These are phyloP conservation scores for Darksidea phi DNA, from an alignment of 495 filamentous ascomycete species.

Conservation along the genomic window DNA sequence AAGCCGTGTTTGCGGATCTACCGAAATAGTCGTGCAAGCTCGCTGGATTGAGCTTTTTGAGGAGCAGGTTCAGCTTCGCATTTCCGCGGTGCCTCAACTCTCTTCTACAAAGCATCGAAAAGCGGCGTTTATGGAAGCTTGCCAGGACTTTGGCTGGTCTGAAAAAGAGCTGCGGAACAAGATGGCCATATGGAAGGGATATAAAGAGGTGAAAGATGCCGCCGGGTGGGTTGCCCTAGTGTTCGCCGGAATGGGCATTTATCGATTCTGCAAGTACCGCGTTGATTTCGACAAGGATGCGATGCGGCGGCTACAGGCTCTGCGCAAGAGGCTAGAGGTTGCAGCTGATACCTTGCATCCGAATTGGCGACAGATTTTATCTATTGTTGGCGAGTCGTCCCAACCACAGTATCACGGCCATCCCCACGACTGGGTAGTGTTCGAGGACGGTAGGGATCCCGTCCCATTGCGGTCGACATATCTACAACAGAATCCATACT, in stretches of 20 bases:
- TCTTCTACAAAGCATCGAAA: conserved; percentile 23
- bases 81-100: neutral
- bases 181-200: conserved; percentile 43
- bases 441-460: conserved; percentile 23
- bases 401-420: conserved; percentile 35
- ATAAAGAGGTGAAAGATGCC: conserved; percentile 39
- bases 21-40: conserved; percentile 36
- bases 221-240: conserved; percentile 43
- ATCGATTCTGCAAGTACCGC: conserved; percentile 45
- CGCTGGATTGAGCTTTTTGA: conserved; percentile 37
- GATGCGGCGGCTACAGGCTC: conserved; percentile 33
- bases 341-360: conserved; percentile 44
- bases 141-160: conserved; percentile 35
- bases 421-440: conserved; percentile 40
- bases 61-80: conserved; percentile 28
- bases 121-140: conserved; percentile 32
- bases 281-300: conserved; percentile 36
- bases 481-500: conserved; percentile 33
- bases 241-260: conserved; percentile 43
- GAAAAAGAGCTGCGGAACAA: conserved; percentile 45
- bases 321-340: conserved; percentile 39
- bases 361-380: conserved; percentile 37
- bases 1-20: conserved; percentile 27
- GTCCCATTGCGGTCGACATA: conserved; percentile 39
- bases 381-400: conserved; percentile 11